Base-by-base conservation (phyloP, 2,329 filamentous ascomycete genomes). In the Mariannaea elegans region DNA sequence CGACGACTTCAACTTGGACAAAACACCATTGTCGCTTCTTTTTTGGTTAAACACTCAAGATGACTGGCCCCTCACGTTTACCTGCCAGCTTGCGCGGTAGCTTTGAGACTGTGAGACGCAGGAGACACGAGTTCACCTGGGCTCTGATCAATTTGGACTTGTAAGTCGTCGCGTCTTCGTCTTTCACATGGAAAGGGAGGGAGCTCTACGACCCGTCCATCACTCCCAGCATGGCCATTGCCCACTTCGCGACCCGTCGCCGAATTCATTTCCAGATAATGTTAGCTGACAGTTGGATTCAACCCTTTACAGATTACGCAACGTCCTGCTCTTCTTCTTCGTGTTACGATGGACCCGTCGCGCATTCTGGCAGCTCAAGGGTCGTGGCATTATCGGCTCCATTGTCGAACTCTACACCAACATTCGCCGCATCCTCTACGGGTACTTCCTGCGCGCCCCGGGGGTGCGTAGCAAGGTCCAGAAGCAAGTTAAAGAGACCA, bases 311-410 rank as follows among this genome's bases (percentile, higher is more conserved):
- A 94, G 92, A 61, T 73, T 97, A 62, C 91, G 92, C 54, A 97
- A 97, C 75, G 82, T 97, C 60, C 82, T 98, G 70, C 97, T 98
- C 77, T 83, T 94, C 73, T 85, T 97, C 69, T 97, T 98, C 79
- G 76, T 97, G 61, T 81, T 97, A 46, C 90, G 94, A 73, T 91
- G 93, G 83, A 86, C 90, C 29, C 91, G 93, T 66, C 91, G 90
- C 72, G 85, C 87, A 24, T 90, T 92, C 75, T 90, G 93, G 80
- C 92, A 95, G 73, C 84, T 98, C 67, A 92, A 91, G 72, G 95
- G 95, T 67, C 93, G 95, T 74, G 95, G 95, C 66, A 76, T 95
- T 70, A 78, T 97, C 73, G 94, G 94, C 64, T 91, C 92, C 59
- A 72, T 93, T 61, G 81, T 87, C 71, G 89, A 94, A 76, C 78